Evolutionary conservation across 2,329 filamentous ascomycete species (phyloP), one percentile per base, ranked within the genome.

Genomic region (Aschersonia sp.): DNA sequence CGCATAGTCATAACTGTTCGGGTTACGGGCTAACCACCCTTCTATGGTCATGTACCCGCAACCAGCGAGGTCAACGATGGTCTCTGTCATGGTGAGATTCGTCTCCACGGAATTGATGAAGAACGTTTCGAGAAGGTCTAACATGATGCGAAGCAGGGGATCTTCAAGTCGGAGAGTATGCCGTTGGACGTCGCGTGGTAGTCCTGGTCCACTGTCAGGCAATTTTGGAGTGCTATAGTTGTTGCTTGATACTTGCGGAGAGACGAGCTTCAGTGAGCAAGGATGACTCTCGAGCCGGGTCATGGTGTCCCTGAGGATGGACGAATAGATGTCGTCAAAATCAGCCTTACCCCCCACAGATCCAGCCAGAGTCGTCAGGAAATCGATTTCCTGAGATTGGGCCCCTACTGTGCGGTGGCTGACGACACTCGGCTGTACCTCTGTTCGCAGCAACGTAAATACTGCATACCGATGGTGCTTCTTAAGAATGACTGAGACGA

Each of bases 71-170:
- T 87, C 84, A 31, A 94, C 77, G 43, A 97, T 72, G 1, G 85
- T 77, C 57, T 94, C 86, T 0, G 91, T 97, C 2, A 96, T 72
- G 0, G 84, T 85, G 3, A 98, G 69, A 55, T 98, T 98, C 3
- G 85, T 89, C 56, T 96, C 88, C 3, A 97, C 81, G 3, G 88
- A 83, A 56, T 98, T 98, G 4, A 86, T 75, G 56, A 96, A 88
- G 58, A 97, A 98, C 0, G 75, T 82, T 43, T 83, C 75, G 9
- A 98, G 65, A 5, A 91, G 73, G 43, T 84, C 81, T 7, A 85
- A 67, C 2, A 85, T 69, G 6, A 85, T 78, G 60, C 77, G 78
- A 44, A 82, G 71, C 38, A 81, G 73, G 43, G 74, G 80, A 54
- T 82, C 82, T 48, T 78, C 77, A 1, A 71, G 72, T 47, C 74